Conservation (phyloP, 129 eudicot genomes). For the Tagetes erecta region DNA sequence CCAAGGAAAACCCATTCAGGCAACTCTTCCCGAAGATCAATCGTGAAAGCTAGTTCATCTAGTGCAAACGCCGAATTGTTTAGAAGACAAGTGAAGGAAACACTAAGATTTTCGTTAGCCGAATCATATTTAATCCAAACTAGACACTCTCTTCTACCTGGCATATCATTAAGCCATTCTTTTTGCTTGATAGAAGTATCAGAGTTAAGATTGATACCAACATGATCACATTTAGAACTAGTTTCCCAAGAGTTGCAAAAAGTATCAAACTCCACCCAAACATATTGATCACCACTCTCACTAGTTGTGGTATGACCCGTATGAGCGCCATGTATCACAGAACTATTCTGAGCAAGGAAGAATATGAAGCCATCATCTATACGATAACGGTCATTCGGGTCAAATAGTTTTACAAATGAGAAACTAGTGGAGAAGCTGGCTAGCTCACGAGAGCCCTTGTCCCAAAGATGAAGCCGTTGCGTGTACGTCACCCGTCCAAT, state of each 20-base stretch:
- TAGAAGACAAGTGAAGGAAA: constrained; percentile 20
- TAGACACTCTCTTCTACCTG: constrained; percentile 7
- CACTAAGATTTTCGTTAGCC: constrained; percentile 11
- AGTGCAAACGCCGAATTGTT: background rate
- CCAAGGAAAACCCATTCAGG: constrained; percentile 41
- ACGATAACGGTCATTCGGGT: background rate
- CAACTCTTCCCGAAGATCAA: constrained; percentile 38
- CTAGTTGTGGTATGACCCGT: background rate
- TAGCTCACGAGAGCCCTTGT: constrained; percentile 17
- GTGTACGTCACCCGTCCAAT: constrained; percentile 25
- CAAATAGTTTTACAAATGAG: constrained; percentile 28
- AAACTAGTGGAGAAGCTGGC: constrained; percentile 35
- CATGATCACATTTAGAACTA: constrained; percentile 3
- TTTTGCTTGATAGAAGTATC: constrained; percentile 13
- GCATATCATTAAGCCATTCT: constrained; percentile 28
- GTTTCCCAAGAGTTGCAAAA: constrained; percentile 20
- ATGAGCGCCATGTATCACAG: background rate
- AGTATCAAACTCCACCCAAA: constrained; percentile 53
- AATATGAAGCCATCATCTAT: constrained; percentile 29
- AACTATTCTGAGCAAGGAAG: constrained; percentile 29
- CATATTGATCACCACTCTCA: constrained; percentile 10
- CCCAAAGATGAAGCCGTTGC: constrained; percentile 35
- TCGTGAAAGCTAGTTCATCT: constrained; percentile 12
- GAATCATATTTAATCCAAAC: constrained; percentile 40
- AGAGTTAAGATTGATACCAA: constrained; percentile 40